Percentiles rank a stretch among this genome's conserved stretches.
These are phyloP conservation scores for Erodium moschatum DNA, from an alignment of 441 rosid species.

Conservation along the genomic window DNA sequence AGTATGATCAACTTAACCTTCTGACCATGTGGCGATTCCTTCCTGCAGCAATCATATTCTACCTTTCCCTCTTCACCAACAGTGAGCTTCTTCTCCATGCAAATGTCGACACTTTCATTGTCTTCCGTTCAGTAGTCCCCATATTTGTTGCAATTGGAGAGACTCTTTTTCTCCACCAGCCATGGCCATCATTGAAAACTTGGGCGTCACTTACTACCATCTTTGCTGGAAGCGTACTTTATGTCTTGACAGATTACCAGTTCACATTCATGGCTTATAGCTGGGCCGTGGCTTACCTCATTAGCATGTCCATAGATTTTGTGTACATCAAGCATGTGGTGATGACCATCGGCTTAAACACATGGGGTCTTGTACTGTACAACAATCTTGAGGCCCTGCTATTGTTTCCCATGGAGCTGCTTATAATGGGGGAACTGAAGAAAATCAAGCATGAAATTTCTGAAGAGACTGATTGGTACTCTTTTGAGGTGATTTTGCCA, in stretches of 20 bases:
- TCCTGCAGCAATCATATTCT: conserved; percentile 88
- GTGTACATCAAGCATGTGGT: conserved; percentile 96
- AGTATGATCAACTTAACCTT: conserved; percentile 52
- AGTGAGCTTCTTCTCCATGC: conserved; percentile 96
- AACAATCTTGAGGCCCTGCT: conserved; percentile 91
- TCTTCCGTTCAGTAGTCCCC: conserved; percentile 84
- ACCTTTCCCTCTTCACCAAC: conserved; percentile 81
- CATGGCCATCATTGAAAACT: conserved; percentile 70
- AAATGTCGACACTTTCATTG: conserved; percentile 89
- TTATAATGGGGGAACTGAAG: conserved; percentile 91
- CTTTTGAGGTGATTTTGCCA: conserved; percentile 57
- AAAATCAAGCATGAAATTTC: conserved; percentile 71
- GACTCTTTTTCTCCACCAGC: conserved; percentile 68
- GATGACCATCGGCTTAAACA: conserved; percentile 80
- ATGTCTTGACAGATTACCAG: conserved; percentile 80
- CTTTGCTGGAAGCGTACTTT: conserved; percentile 75
- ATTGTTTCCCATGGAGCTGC: conserved; percentile 77
- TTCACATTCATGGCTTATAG: conserved; percentile 73
- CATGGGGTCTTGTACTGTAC: conserved; percentile 91
- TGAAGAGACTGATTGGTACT: conserved; percentile 59
- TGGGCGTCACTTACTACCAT: conserved; percentile 74
- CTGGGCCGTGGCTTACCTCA: conserved; percentile 82
- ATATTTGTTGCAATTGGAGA: conserved; percentile 91
- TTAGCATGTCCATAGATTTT: conserved; percentile 87
- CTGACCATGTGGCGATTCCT: conserved; percentile 86